A percentile compares a stretch with the other conserved stretches of the same genome.
These are phyloP conservation scores for Trichoderma hamatum DNA, from an alignment of 2,329 filamentous ascomycete genomes.

Conservation along the genomic window DNA sequence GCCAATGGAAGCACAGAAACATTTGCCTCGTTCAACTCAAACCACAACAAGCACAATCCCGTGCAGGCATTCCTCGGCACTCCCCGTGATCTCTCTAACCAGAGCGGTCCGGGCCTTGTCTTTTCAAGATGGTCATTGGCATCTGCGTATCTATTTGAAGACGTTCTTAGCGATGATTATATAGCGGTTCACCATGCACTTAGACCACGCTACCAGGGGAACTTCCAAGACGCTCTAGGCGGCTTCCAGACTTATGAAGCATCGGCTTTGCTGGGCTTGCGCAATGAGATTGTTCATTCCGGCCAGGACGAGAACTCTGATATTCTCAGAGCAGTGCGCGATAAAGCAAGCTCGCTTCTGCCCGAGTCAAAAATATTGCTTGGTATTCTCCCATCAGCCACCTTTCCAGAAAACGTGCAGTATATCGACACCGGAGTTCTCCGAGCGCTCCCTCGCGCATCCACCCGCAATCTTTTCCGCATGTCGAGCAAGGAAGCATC, in stretches of 20 bases:
- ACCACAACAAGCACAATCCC: slow-evolving; percentile 60
- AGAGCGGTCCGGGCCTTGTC: slow-evolving; percentile 72
- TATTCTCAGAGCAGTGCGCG: slow-evolving; percentile 83
- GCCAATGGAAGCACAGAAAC: slow-evolving; percentile 66
- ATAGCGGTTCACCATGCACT: slow-evolving; percentile 89
- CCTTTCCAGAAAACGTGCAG: slow-evolving; percentile 79
- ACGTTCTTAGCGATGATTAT: slow-evolving; percentile 86
- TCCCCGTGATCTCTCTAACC: slow-evolving; percentile 80
- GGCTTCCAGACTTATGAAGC: slow-evolving; percentile 96
- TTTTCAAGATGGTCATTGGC: slow-evolving; percentile 86
- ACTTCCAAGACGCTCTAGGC: slow-evolving; percentile 94
- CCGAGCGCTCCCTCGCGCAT: slow-evolving; percentile 72
- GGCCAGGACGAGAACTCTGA: slow-evolving; percentile 91
- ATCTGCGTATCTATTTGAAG: slow-evolving; percentile 85
- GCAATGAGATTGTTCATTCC: slow-evolving; percentile 87
- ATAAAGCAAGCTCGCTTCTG: slow-evolving; percentile 79
- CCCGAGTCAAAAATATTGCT: slow-evolving; percentile 81
- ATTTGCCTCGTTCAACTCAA: slow-evolving; percentile 69
- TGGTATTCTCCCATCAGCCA: slow-evolving; percentile 77
- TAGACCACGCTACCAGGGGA: slow-evolving; percentile 88
- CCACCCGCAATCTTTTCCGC: slow-evolving; percentile 62
- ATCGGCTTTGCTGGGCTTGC: slow-evolving; percentile 84
- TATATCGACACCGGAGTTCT: slow-evolving; percentile 78
- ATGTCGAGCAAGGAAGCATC: slow-evolving; percentile 57
- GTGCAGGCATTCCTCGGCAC: slow-evolving; percentile 95